These are phyloP conservation scores for Polytolypa hystricis DNA, from an alignment of 2,329 filamentous ascomycete species.

Conservation along the genomic window DNA sequence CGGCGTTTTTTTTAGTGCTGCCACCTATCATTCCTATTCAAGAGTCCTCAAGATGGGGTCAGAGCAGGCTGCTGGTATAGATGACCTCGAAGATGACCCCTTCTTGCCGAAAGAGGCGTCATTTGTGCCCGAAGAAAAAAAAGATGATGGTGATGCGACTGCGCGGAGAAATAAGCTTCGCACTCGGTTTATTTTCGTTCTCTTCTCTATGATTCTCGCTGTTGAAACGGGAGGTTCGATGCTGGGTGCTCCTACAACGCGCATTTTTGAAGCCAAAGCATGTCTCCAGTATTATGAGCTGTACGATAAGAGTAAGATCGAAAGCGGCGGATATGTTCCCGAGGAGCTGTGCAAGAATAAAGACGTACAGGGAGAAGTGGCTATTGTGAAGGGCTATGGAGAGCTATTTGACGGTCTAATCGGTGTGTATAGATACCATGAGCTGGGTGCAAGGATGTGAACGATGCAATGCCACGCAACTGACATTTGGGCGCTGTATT, in stretches of 20 bases:
- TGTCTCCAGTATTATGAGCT: conserved; percentile 34
- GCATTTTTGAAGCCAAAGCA: conserved; percentile 39
- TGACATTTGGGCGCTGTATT: conserved; percentile 11
- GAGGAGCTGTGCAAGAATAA: conserved; percentile 39
- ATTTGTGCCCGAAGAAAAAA: neutral
- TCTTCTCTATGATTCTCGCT: conserved; percentile 33
- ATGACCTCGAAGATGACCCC: conserved; percentile 22
- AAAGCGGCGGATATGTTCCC: conserved; percentile 28
- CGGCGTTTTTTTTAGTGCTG: too few relatives aligned
- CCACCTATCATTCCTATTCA: too few relatives aligned
- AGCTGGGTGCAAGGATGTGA: neutral
- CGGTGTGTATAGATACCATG: too few relatives aligned
- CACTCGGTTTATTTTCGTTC: conserved; percentile 28
- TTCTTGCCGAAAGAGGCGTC: conserved; percentile 15
- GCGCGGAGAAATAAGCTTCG: conserved; percentile 17
- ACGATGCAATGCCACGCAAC: neutral
- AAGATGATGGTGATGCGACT: conserved; percentile 9
- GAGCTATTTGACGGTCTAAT: conserved; percentile 36
- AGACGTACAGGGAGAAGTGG: conserved; percentile 37
- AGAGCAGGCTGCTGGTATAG: too few relatives aligned
- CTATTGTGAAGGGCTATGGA: conserved; percentile 41
- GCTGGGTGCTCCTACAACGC: conserved; percentile 34
- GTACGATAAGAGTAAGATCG: conserved; percentile 33
- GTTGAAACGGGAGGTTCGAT: conserved; percentile 38
- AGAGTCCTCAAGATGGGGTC: too few relatives aligned